Evolutionary conservation across 345 rosid genomes (phyloP), one percentile per base, ranked within the genome.

Genomic region (Linum usitatissimum): DNA sequence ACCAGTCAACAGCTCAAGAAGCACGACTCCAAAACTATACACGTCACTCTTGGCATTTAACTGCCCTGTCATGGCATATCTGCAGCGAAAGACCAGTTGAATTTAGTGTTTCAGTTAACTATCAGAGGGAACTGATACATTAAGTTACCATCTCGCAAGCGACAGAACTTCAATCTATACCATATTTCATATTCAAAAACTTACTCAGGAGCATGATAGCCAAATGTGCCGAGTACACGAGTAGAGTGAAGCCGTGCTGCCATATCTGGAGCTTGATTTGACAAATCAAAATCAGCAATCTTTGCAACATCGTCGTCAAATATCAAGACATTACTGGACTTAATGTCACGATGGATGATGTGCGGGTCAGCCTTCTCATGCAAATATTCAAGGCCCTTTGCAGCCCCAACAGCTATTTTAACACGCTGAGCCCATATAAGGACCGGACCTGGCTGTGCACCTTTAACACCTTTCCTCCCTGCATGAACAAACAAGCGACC

Each of bases 181-280:
- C 14, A 45, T 45, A 10, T 15, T 10, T 45, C 15, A 45, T 7
- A 15, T 15, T 13, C 15, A 45, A 45, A 10, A 38, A 57, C 85
- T 84, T 82, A 92, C 98, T 92, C 98, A 23, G 98, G 98, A 59
- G 96, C 98, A 78, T 92, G 98, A 71, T 87, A 92, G 67, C 96
- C 98, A 60, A 92, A 92, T 64, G 90, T 92, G 75, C 98, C 96
- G 19, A 89, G 83, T 63, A 92, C 96, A 76, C 96, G 91, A 45
- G 95, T 92, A 10, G 98, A 89, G 70, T 89, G 93, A 58, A 92
- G 93, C 18, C 96, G 91, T 14, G 96, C 95, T 53, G 96, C 83
- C 78, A 78, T 78, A 74, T 89, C 96, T 55, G 95, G 96, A 64
- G 94, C 90, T 81, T 89, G 96, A 77, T 89, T 82, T 30, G 96